These are phyloP conservation scores for Phellinidium pouzarii DNA, from an alignment of 1,284 basidiomycete genomes.

Conservation along the genomic window DNA sequence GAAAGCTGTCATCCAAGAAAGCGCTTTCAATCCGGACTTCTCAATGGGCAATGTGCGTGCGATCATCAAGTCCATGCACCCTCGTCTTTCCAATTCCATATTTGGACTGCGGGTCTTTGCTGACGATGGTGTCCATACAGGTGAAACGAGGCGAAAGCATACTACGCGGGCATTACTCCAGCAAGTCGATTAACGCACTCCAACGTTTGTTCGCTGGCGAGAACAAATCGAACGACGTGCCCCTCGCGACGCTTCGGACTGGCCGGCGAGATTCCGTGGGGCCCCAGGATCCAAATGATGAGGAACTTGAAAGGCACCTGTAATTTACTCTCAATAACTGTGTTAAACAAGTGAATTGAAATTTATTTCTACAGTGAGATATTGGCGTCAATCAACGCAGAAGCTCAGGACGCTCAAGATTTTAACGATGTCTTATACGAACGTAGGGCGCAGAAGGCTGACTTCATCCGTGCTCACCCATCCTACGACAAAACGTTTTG, in stretches of 20 bases:
- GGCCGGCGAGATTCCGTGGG: constrained; percentile 38
- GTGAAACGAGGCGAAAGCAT: constrained; percentile 30
- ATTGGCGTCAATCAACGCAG: constrained; percentile 53
- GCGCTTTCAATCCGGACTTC: constrained; percentile 28
- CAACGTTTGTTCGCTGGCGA: constrained; percentile 66
- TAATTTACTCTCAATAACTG: constrained; percentile 30
- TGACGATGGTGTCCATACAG: neutral
- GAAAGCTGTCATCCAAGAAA: constrained; percentile 65
- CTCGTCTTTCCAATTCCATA: neutral
- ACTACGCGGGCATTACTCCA: constrained; percentile 39
- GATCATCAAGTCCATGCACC: neutral
- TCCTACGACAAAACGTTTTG: constrained; percentile 90
- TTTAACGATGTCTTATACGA: constrained; percentile 62
- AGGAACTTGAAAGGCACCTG: constrained; percentile 69
- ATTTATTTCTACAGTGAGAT: constrained; percentile 45
- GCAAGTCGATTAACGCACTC: constrained; percentile 51
- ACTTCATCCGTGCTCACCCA: constrained; percentile 87
- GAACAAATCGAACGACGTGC: constrained; percentile 48
- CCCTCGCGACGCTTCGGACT: constrained; percentile 49
- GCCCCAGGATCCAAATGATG: constrained; percentile 39
- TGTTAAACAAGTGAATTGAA: neutral
- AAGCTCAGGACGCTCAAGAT: constrained; percentile 42
- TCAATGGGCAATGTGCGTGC: constrained; percentile 12
- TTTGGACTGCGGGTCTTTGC: no score
- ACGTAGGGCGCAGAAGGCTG: constrained; percentile 74